These are phyloP conservation scores for Solanum rostratum DNA, from an alignment of 257 asterid species.

Conservation along the genomic window DNA sequence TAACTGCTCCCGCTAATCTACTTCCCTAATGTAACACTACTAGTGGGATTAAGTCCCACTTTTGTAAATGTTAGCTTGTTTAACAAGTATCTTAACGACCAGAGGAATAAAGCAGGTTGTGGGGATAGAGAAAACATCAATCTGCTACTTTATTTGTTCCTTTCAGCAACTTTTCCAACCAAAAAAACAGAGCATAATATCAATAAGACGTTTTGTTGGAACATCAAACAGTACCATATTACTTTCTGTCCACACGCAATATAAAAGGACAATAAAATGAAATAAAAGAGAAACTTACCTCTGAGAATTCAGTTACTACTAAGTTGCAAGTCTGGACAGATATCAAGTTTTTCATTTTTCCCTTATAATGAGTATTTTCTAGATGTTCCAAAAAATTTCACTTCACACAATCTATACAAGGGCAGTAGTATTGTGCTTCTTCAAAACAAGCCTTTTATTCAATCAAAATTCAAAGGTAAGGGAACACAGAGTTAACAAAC, in stretches of 20 bases:
- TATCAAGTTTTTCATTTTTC: not conserved
- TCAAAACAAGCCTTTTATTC: conserved; percentile 3
- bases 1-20: not conserved
- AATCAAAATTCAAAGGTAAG: not conserved
- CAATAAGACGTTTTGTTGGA: not conserved
- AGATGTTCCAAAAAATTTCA: not conserved
- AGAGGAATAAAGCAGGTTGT: not conserved
- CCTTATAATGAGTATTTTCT: not conserved
- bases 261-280: not conserved
- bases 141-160: not conserved
- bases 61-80: too few species aligned
- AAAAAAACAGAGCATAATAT: not conserved
- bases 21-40: not conserved
- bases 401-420: not conserved
- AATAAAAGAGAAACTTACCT: not conserved
- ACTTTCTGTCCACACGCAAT: not conserved
- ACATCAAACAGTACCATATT: not conserved
- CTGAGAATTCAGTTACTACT: not conserved
- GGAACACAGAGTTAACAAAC: conserved; percentile 1
- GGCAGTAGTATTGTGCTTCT: not conserved
- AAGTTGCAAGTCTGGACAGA: not conserved
- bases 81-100: not conserved
- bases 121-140: not conserved
- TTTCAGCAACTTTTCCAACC: not conserved
- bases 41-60: too few species aligned